Evolutionary conservation across 2,329 filamentous ascomycete species (phyloP), one percentile per base, ranked within the genome.

Genomic region (Talaromyces albobiverticillius): DNA sequence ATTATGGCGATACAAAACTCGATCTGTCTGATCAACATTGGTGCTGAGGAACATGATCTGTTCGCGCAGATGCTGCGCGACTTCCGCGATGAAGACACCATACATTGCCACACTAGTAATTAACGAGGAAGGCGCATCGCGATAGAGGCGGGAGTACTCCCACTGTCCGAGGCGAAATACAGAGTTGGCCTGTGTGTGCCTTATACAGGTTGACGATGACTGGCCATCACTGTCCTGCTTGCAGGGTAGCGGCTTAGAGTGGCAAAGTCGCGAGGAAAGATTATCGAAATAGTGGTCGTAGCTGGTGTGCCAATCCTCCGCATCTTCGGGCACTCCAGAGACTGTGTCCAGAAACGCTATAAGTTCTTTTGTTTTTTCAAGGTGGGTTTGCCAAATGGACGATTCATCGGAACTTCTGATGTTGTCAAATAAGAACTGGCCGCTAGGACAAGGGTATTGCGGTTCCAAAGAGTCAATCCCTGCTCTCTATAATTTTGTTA

Each of bases 271-370:
- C 0, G 89, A 86, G 0, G 88, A 90, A 1, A 94, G 79, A 64
- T 91, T 94, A 67, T 94, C 90, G 63, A 86, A 94, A 73, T 94
- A 94, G 69, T 91, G 89, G 65, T 94, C 90, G 62, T 88, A 86
- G 59, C 62, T 62, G 14, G 41, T 77, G 64, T 93, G 88, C 76
- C 89, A 94, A 3, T 78, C 85, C 0, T 66, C 64, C 56, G 85
- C 80, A 31, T 69, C 70, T 0, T 76, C 57, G 0, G 79, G 66
- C 1, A 94, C 81, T 26, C 86, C 87, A 0, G 87, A 89, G 43
- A 93, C 79, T 40, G 73, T 67, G 63, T 94, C 89, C 0, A 94
- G 80, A 0, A 68, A 70, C 5, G 69, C 63, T 64, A 82, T 89
- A 0, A 94, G 73, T 0, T 71, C 59, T 2, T 69, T 65, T 0